Evolutionary conservation across 176 grass and related monocot genomes (phyloP), one percentile per base, ranked within the genome.

Genomic region (Eragrostis nindensis): DNA sequence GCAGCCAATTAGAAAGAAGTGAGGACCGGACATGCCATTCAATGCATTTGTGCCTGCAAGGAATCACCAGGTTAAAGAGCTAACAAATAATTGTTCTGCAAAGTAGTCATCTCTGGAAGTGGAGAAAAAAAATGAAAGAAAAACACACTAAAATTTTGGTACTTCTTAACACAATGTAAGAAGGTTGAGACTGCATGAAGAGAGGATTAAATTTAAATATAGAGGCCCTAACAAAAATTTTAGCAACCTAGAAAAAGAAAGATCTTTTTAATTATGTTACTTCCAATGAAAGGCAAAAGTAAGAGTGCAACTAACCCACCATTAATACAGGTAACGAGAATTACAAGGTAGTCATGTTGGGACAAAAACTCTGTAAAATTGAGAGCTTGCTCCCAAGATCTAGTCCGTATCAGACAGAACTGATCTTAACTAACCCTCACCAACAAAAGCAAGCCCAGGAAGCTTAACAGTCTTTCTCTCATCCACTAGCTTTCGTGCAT

Each of bases 381-480:
- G 43, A 22, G 43, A 73, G 63, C 45, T 46, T 61, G 61, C 42
- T 67, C 56, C 44, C 38, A 47, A 12, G 0, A 83, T 40, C 78
- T 65, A 8, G 56, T 80, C 68, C 62, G 29, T 45, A 42, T 25
- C 45, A 29, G 0, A 26, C 7, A 17, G 2, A 78, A 41, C 11
- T 53, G n/a, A 60, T 47, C 8, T 7, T 81, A 61, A 16, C 77
- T 77, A 87, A 60, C 43, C 73, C 25, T 59, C 82, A 63, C 57
- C 55, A 84, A 94, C 75, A 73, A 82, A 84, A 76, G 86, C 85
- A 83, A 89, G 64, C 15, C 86, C 89, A 84, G 92, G 80, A 81
- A 84, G 29, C 80, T 94, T 94, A 50, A 79, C 22, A 52, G 42
- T 29, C 75, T 76, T 79, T 55, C 18, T 89, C n/a, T 91, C 54